Conservation (phyloP, 345 rosid genomes). For the Microthlaspi erraticum region DNA sequence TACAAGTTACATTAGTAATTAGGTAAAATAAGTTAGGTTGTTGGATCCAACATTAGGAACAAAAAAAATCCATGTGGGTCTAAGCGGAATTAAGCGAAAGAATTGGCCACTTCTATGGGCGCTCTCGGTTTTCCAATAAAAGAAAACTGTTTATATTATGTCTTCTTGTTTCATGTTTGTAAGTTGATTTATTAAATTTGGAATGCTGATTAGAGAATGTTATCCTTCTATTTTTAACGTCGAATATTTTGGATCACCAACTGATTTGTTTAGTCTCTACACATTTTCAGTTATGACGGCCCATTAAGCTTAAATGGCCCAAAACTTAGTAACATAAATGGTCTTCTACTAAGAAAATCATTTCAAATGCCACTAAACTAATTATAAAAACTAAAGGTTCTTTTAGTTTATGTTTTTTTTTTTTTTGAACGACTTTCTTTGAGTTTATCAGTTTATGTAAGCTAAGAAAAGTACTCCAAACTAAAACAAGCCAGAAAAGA, state of each 20-base stretch:
- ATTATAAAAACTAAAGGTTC: too few species aligned
- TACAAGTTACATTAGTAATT: neutral
- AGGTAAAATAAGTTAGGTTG: slow-evolving; percentile 17
- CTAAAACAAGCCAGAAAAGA: slow-evolving; percentile 23
- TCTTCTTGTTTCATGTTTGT: slow-evolving; percentile 2
- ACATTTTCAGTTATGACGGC: neutral
- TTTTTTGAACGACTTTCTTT: too few species aligned
- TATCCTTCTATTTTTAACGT: slow-evolving; percentile 5
- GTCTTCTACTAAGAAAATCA: too few species aligned
- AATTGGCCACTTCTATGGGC: slow-evolving; percentile 31
- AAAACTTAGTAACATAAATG: neutral
- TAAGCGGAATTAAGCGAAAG: slow-evolving; percentile 25
- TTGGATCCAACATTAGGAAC: neutral
- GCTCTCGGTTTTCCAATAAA: slow-evolving; percentile 41
- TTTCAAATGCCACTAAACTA: too few species aligned
- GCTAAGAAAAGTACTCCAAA: slow-evolving; percentile 25
- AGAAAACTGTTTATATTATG: neutral
- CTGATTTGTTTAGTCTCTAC: too few species aligned
- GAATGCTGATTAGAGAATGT: slow-evolving; percentile 22
- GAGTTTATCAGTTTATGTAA: too few species aligned
- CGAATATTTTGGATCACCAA: slow-evolving; percentile 15
- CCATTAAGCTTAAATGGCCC: slow-evolving; percentile 30
- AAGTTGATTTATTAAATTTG: neutral
- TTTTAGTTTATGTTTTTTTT: too few species aligned
- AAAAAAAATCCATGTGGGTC: slow-evolving; percentile 33